Conservation (phyloP, 768 basidiomycete species). For the Brasilioporus rufonigricans region DNA sequence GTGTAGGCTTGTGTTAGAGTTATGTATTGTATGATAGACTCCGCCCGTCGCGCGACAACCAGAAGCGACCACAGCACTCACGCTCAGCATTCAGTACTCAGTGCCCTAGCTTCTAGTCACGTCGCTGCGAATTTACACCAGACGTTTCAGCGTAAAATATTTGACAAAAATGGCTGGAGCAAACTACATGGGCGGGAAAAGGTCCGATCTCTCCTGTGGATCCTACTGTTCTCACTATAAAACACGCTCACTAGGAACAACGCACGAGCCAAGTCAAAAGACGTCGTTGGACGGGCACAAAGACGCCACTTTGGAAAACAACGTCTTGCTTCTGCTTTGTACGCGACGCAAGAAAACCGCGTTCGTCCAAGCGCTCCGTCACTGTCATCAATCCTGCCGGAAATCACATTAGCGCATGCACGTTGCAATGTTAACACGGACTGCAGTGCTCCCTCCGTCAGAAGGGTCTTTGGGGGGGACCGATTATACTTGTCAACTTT, state of each 20-base stretch:
- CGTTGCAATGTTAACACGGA: constrained; percentile 3
- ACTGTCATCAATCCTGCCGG: constrained; percentile 15
- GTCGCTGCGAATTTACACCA: not conserved
- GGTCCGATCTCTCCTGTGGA: constrained; percentile 35
- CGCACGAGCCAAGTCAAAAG: constrained; percentile 56
- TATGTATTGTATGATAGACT: not conserved
- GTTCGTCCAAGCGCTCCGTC: not conserved
- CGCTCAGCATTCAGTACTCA: not conserved
- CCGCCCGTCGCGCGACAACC: no score
- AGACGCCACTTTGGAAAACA: constrained; percentile 61
- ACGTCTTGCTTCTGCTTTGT: constrained; percentile 49
- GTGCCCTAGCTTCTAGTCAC: not conserved
- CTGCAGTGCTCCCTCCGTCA: not conserved
- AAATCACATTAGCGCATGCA: constrained; percentile 29
- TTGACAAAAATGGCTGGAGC: constrained; percentile 54
- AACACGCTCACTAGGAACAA: constrained; percentile 45
- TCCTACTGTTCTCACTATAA: not conserved
- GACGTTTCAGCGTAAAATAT: not conserved
- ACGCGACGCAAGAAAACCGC: constrained; percentile 10
- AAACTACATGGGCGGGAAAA: constrained; percentile 76
- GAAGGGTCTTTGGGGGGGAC: not conserved
- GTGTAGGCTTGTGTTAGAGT: not conserved
- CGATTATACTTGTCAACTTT: constrained; percentile 1
- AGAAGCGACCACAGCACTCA: no score
- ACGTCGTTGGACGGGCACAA: constrained; percentile 52